Base-by-base conservation (phyloP, 305 asterid species). In the Fraxinus nigra region DNA sequence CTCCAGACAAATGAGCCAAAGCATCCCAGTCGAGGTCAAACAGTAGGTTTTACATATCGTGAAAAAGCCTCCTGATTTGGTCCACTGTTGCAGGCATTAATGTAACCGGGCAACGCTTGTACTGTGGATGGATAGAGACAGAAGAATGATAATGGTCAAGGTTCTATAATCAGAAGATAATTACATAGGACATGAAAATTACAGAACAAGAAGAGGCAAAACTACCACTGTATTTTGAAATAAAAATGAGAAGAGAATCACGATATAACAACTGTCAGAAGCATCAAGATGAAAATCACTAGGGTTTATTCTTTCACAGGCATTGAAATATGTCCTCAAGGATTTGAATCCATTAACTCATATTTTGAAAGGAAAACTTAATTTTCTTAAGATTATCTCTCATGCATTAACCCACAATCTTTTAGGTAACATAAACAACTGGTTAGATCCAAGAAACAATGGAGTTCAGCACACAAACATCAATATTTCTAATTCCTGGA, bases 101-200 rank as follows among this genome's bases (percentile, higher is more conserved):
- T 13, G 98, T 95, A 34, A 93, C 92, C 4, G 98, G 98, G 85
- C 99, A 95, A 9, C 97, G 97, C 85, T 95, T 95, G 90, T 95
- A 92, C 99, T 93, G 96, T 78, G 73, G 32, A 82, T 38, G 10
- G 24, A 69, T 2, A 76, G 56, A 34, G 34, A 76, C 72, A 40
- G 63, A 78, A 40, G 28, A 59, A 38, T 81, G 40, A 32, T 38
- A 59, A 3, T 38, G 33, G 20, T 65, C 5, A 67, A 67, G 16
- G 38, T 67, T 65, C 73, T 67, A 67, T 67, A 26, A 10, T 26
- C 73, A 10, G 34, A 9, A 65, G 73, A 65, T 24, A 11, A 67
- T 3, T 13, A 10, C 35, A 26, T 3, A 63, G 72, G 16, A 11
- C 32, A 24, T 22, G 72, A 65, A 26, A 65, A 4, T 14, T 11